Base-by-base conservation (phyloP, 2,329 filamentous ascomycete species). In the Emmonsiellopsis sp. region DNA sequence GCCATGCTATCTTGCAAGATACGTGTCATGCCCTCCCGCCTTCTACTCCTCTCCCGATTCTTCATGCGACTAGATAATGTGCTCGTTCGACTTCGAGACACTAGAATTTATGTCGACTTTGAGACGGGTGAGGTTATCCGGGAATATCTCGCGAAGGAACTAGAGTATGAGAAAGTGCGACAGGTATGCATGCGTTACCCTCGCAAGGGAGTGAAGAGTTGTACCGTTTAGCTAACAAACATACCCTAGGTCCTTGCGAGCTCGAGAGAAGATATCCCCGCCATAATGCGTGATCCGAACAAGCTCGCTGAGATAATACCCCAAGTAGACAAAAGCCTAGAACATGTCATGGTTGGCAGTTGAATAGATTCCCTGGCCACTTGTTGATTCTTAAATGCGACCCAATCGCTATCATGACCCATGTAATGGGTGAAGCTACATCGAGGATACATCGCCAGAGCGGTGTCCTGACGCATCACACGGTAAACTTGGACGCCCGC, bases 1-100 rank as follows among this genome's bases (percentile, higher is more conserved):
- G 89, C 89, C 32, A 80, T 96, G 67, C 78, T 94, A 55, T 94
- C 85, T 57, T 89, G 87, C 71, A 98, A 98, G 76, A 76, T 97
- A 50, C 80, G 93, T 55, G 92, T 97, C 54, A 96, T 97, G 85
- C 89, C 91, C 53, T 82, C 85, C 63, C 79, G 93, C 53, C 83
- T 98, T 72, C 78, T 98, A 53, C 76, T 98, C 56, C 80, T 98
- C 3, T 83, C 82, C 60, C 80, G 93, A 26, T 85, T 96, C 67
- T 98, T 95, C 70, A 88, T 98, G 85, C 80, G 93, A 55, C 76
- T 98, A 40, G 93, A 98, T 65, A 86, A 89, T 63, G 93, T 98
- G 45, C 66, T 98, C 43, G 81, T 96, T 55, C 79, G 93, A 54
- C 81, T 98, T 54, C 79, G 92, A 53, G 93, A 98, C 67, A 97